Conservation (phyloP, 441 rosid species). For the Gossypium armourianum region DNA sequence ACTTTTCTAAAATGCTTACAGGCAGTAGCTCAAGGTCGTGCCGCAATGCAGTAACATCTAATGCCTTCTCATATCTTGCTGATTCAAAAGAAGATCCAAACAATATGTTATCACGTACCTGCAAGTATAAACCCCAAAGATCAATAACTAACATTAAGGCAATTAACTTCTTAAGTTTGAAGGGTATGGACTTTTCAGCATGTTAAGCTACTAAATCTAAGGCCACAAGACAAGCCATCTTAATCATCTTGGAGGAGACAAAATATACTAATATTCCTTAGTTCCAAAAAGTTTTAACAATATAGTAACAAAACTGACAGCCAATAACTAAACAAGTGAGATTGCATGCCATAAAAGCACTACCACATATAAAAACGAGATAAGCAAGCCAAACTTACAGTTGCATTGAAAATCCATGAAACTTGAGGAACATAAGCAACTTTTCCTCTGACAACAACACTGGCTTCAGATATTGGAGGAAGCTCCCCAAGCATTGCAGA, state of each 20-base stretch:
- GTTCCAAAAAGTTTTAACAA: neutral
- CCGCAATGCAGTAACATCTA: constrained; percentile 68
- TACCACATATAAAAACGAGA: constrained; percentile 1
- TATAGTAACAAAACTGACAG: neutral
- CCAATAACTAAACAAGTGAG: constrained; percentile 2
- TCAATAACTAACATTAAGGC: constrained; percentile 7
- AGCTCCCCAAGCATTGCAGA: constrained; percentile 96
- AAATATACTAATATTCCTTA: neutral
- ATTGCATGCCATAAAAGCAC: neutral
- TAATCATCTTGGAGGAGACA: neutral
- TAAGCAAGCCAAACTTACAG: constrained; percentile 42
- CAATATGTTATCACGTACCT: constrained; percentile 82
- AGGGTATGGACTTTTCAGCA: neutral
- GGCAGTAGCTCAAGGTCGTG: constrained; percentile 86
- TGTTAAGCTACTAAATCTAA: neutral
- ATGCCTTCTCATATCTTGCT: constrained; percentile 63
- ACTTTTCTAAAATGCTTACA: constrained; percentile 39
- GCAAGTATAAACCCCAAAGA: constrained; percentile 16
- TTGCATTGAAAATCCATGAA: constrained; percentile 97
- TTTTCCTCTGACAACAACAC: constrained; percentile 60
- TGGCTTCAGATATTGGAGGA: constrained; percentile 49
- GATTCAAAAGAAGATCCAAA: constrained; percentile 63
- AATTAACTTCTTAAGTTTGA: constrained; percentile 7
- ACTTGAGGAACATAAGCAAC: constrained; percentile 95
- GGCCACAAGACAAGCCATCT: neutral